Conservation (phyloP, 257 asterid genomes). For the Apocynum venetum region DNA sequence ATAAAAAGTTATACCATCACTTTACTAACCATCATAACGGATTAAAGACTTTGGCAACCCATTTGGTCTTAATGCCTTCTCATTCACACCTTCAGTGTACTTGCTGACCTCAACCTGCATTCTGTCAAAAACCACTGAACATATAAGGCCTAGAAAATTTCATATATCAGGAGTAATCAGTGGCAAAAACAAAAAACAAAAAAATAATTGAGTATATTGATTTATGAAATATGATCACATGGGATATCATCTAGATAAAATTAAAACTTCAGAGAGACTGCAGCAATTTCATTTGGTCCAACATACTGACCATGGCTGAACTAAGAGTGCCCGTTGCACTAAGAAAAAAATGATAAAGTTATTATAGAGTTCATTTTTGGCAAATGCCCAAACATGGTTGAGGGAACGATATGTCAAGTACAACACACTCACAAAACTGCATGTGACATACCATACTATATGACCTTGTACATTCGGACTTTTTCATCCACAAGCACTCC, state of each 20-base stretch:
- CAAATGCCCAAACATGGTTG: background rate
- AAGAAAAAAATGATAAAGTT: too few species aligned
- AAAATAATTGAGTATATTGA: background rate
- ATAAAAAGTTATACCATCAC: conserved; percentile 6
- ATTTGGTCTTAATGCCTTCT: conserved; percentile 81
- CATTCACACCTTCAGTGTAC: conserved; percentile 87
- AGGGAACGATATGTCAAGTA: background rate
- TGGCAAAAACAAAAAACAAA: background rate
- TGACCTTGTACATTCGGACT: background rate
- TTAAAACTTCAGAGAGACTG: background rate
- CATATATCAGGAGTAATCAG: background rate
- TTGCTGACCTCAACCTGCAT: conserved; percentile 99
- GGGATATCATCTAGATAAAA: background rate
- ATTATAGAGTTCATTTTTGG: background rate
- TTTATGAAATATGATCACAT: background rate
- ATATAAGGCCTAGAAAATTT: background rate
- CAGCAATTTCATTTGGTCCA: background rate
- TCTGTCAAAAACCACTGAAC: conserved; percentile 38
- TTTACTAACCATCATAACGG: conserved; percentile 77
- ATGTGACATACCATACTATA: background rate
- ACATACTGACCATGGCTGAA: background rate
- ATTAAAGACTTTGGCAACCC: conserved; percentile 90
- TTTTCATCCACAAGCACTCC: background rate
- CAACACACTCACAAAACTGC: background rate
- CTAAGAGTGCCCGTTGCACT: background rate